Evolutionary conservation across 73 alveolate genomes (phyloP).

Genomic region (Tetrahymena elliotti): DNA sequence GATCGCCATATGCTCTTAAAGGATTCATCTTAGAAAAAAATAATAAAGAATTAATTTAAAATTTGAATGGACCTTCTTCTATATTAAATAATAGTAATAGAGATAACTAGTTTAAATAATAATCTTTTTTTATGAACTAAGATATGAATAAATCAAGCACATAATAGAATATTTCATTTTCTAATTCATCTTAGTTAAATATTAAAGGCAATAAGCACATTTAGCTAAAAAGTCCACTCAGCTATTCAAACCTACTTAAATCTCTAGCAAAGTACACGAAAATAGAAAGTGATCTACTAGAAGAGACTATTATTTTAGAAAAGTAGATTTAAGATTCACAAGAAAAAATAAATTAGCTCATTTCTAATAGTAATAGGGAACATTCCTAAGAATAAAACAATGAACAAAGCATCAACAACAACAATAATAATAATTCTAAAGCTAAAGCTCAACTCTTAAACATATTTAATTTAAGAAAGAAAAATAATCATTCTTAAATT

Average conservation of each 20-base stretch:
- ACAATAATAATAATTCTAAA: neutral
- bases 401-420: neutral
- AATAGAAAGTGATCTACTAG: neutral
- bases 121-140: neutral
- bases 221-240: neutral
- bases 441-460: neutral
- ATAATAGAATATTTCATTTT: neutral
- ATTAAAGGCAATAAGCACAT: neutral
- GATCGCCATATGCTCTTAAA: neutral
- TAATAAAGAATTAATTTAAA: neutral
- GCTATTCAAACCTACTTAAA: neutral
- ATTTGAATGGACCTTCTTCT: neutral
- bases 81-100: neutral
- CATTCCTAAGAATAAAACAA: neutral
- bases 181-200: neutral
- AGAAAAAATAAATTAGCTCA: neutral
- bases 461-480: too few species aligned
- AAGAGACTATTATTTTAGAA: neutral
- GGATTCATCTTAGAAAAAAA: neutral
- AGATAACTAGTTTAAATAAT: neutral
- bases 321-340: neutral
- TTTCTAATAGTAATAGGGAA: neutral
- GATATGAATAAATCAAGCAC: too few species aligned
- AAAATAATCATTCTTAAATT: too few species aligned
- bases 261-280: neutral